Base-by-base conservation (phyloP, 805 yeast species). In the Saccharomycopsis vini region DNA sequence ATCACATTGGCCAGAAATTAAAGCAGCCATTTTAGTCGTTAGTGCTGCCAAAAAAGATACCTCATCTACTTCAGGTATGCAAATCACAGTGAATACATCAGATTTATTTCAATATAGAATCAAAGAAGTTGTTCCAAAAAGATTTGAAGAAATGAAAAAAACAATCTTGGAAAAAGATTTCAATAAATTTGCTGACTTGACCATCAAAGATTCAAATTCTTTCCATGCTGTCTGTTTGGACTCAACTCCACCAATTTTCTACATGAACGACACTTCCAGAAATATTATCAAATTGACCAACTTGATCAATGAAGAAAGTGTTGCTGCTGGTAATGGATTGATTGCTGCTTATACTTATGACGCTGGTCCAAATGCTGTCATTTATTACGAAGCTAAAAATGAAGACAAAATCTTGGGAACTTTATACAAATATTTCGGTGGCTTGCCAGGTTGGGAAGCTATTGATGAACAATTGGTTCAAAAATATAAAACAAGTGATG, bases 361-460 rank as follows among this genome's bases (percentile, higher is more conserved):
- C 63, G 99, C 99, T 26, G 99, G 99, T 59, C 98, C 99, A 63
- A 92, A 92, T 64, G 95, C 97, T 18, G 99, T 92, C 36, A 74
- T 92, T 49, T 92, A 92, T 67, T 92, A 92, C 60, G 78, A 81
- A 59, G 73, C 73, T 52, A 69, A 78, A 56, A 75, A 90, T 63
- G 95, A 88, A 63, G 54, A 64, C n/a, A 70, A 68, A 50, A 79
- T 92, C 5, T 72, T 90, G 54, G 80, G 88, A 3, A 69, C 85
- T 52, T 65, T 92, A 47, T 67, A 79, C 62, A 67, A 70, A 45
- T 70, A 75, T 51, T 79, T 87, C 56, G 62, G 63, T 39, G 56
- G 71, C 40, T 75, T 81, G 39, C 64, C 68, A 9, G 95, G 95
- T 16, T 89, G 96, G 90, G 71, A 71, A 3, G 33, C 15, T 31